Base-by-base conservation (phyloP, 2,329 filamentous ascomycete genomes). In the Stemphylium lycopersici region DNA sequence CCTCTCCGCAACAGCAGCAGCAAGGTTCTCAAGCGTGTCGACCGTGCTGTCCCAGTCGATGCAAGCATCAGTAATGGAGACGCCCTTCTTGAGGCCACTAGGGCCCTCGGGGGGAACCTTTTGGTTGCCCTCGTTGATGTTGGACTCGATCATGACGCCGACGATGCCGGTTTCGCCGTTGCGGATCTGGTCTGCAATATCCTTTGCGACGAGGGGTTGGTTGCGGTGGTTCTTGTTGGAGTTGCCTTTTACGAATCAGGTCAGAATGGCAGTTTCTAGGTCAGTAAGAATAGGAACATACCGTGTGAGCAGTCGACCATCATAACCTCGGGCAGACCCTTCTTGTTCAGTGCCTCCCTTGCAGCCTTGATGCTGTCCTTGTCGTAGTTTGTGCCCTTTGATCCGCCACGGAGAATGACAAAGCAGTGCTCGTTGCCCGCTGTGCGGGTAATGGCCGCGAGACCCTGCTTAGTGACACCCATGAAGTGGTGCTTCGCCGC, bases 291-390 rank as follows among this genome's bases (percentile, higher is more conserved):
- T n/a, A n/a, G n/a, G n/a, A n/a, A 58, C 84, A 52, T 80, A 91
- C 90, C 95, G 75, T 99, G 95, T 18, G 93, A 97, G 83, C 95
- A 99, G 78, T 99, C 95, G 54, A 99, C 87, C 95, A 99, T 99
- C 79, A 99, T 89, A 61, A 93, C 89, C 78, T 91, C 84, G 71
- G 88, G 89, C 75, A 95, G 89, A 56, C 87, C 87, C 85, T 96
- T 96, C 79, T 90, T 89, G 62, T 78, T 80, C 69, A 99, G 79
- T 2, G 86, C 86, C 74, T 93, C 90, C 76, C 93, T 90, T 24
- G 90, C 90, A 48, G 81, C 82, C 75, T 88, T 85, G 66, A 99
- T 90, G 74, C 83, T 96, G 67, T 90, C 89, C 70, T 87, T 87
- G 81, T 97, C 93, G 76, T 87, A 99, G 82, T 99, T 99, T 65